Percentiles rank a stretch among this genome's conserved stretches.
Conservation (phyloP, 2,329 filamentous ascomycete genomes). For the Hymenoscyphus albidus region DNA sequence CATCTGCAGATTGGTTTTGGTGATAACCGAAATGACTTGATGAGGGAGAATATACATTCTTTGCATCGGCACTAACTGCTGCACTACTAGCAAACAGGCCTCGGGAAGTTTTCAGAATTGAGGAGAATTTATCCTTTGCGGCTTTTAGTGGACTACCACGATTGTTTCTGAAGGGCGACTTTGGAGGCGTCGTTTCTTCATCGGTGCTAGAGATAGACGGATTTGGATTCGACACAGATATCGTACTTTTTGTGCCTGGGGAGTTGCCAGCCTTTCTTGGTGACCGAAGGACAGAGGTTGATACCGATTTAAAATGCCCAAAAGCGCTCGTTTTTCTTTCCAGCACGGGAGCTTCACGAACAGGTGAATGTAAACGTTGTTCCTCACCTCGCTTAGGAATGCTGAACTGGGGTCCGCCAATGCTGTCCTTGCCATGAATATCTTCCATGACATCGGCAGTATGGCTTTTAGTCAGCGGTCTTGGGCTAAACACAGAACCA, state of each 20-base stretch:
- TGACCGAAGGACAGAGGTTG: conserved; percentile 55
- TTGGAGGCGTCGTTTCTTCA: conserved; percentile 35
- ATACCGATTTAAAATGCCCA: conserved; percentile 59
- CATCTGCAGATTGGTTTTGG: conserved; percentile 45
- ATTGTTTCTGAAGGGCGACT: conserved; percentile 53
- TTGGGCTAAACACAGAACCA: conserved; percentile 40
- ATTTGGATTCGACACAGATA: conserved; percentile 56
- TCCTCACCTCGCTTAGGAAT: conserved; percentile 41
- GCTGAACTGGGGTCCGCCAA: conserved; percentile 46
- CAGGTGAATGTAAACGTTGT: conserved; percentile 31
- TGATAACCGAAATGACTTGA: conserved; percentile 44
- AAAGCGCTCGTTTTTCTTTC: conserved; percentile 35
- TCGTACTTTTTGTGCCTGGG: conserved; percentile 50
- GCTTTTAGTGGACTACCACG: conserved; percentile 82
- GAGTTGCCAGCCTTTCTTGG: conserved; percentile 39
- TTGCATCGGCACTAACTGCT: conserved; percentile 59
- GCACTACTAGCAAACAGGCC: conserved; percentile 78
- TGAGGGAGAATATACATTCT: conserved; percentile 54
- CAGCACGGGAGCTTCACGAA: conserved; percentile 29
- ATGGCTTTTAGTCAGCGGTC: conserved; percentile 57
- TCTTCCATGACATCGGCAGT: conserved; percentile 60
- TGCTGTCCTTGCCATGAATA: conserved; percentile 46
- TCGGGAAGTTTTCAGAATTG: conserved; percentile 83
- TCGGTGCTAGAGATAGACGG: conserved; percentile 48
- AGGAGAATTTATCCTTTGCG: conserved; percentile 88